Evolutionary conservation across 768 basidiomycete species (phyloP).

Genomic region (Trichaptum fuscoviolaceum): DNA sequence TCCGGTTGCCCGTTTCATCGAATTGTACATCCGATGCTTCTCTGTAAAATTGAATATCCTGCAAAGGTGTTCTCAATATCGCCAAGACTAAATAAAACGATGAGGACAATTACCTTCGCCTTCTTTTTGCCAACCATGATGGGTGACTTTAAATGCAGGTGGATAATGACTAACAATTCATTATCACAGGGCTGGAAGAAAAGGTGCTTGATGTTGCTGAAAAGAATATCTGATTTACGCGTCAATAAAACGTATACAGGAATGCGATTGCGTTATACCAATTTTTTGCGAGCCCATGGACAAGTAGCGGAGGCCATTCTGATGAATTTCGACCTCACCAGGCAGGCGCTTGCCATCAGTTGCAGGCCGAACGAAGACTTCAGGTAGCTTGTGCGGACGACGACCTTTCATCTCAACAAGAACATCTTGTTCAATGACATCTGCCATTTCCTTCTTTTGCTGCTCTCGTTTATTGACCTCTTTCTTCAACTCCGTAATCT

Average conservation of each 20-base stretch:
- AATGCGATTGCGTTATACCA: constrained; percentile 43
- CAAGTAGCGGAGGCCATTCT: constrained; percentile 92
- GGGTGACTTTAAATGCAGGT: constrained; percentile 88
- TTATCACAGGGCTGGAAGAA: constrained; percentile 99
- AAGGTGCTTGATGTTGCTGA: constrained; percentile 95
- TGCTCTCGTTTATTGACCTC: constrained; percentile 96
- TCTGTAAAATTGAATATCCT: constrained; percentile 98
- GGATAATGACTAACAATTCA: constrained; percentile 90
- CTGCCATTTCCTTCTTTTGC: constrained; percentile 97
- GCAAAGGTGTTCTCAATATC: constrained; percentile 9
- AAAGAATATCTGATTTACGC: constrained; percentile 70
- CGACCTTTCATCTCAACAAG: constrained; percentile 86
- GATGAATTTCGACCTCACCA: constrained; percentile 98
- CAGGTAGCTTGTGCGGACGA: constrained; percentile 78
- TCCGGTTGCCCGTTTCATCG: constrained; percentile 98
- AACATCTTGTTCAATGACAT: constrained; percentile 92
- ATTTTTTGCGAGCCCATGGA: constrained; percentile 88
- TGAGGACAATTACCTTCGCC: constrained; percentile 60
- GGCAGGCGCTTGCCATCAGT: constrained; percentile 92
- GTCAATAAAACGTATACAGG: background rate
- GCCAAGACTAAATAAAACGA: constrained; percentile 2
- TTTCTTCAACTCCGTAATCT: constrained; percentile 94
- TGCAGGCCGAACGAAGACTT: constrained; percentile 91
- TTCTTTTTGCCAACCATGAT: constrained; percentile 99
- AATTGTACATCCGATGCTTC: constrained; percentile 97